Percentiles rank a stretch among this genome's conserved stretches.
These are phyloP conservation scores for Scheffersomyces lignosus DNA, from an alignment of 805 yeast species.

Conservation along the genomic window DNA sequence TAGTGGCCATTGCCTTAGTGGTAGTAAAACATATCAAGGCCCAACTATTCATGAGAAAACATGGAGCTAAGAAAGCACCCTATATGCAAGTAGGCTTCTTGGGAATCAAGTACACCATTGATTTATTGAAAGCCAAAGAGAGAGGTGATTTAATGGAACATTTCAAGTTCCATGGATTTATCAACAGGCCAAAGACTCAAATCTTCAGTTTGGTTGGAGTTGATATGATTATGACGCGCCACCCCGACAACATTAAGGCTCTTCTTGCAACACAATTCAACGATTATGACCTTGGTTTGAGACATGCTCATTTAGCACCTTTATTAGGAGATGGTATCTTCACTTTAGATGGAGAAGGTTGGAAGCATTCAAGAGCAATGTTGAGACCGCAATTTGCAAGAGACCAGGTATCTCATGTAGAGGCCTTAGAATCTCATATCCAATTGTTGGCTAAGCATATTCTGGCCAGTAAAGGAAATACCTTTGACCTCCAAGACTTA, in stretches of 20 bases:
- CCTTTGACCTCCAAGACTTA: constrained; percentile 27
- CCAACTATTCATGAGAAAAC: constrained; percentile 7
- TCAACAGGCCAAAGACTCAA: no score
- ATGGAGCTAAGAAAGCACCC: constrained; percentile 11
- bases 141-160: constrained; percentile 19
- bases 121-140: constrained; percentile 12
- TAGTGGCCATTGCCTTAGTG: constrained; percentile 6
- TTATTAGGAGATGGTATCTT: constrained; percentile 40
- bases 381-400: constrained; percentile 40
- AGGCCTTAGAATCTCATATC: constrained; percentile 32
- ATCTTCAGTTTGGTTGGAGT: constrained; percentile 11
- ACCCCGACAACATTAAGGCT: constrained; percentile 40
- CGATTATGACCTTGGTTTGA: constrained; percentile 33
- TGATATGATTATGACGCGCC: constrained; percentile 22
- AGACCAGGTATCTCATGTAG: constrained; percentile 38
- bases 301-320: constrained; percentile 32
- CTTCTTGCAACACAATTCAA: constrained; percentile 38
- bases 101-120: no score
- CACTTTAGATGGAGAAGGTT: constrained; percentile 37
- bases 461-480: constrained; percentile 16
- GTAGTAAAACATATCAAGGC: constrained; percentile 5
- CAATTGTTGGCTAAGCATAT: constrained; percentile 27
- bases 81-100: neutral
- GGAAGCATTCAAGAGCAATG: constrained; percentile 39
- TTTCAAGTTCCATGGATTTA: constrained; percentile 2